Evolutionary conservation across 2,329 filamentous ascomycete species (phyloP).

Genomic region (Calonectria pseudoreteaudii): DNA sequence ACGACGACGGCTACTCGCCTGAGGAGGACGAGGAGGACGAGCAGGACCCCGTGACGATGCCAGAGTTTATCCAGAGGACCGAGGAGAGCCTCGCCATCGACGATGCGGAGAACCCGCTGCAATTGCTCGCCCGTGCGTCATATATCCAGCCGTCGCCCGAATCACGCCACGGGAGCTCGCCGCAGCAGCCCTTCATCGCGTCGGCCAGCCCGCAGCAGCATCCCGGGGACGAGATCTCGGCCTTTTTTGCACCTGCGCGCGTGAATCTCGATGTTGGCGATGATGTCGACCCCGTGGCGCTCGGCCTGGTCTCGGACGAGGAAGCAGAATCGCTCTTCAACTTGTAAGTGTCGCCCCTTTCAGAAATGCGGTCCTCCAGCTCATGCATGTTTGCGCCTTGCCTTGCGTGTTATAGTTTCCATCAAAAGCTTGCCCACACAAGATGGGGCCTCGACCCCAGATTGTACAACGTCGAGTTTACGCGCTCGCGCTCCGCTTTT

Average conservation of each 20-base stretch:
- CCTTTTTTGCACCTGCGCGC: conserved; percentile 75
- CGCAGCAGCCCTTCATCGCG: conserved; percentile 38
- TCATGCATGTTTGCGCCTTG: too few relatives aligned
- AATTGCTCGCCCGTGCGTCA: conserved; percentile 78
- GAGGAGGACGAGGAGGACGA: conserved; percentile 47
- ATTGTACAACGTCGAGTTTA: conserved; percentile 74
- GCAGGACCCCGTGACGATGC: conserved; percentile 37
- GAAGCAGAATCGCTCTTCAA: conserved; percentile 74
- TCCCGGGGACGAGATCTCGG: conserved; percentile 63
- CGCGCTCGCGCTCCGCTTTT: conserved; percentile 76
- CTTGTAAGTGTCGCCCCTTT: conserved; percentile 70
- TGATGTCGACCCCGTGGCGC: conserved; percentile 75
- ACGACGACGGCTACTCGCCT: conserved; percentile 48
- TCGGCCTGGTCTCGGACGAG: conserved; percentile 74
- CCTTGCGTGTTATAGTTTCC: conserved; percentile 64
- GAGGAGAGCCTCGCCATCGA: conserved; percentile 72
- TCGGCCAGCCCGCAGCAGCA: conserved; percentile 32
- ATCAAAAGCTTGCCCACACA: conserved; percentile 77
- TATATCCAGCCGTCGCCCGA: conserved; percentile 70
- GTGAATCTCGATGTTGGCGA: conserved; percentile 72
- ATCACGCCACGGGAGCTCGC: conserved; percentile 42
- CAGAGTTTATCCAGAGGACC: conserved; percentile 43
- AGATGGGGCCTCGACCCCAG: conserved; percentile 79
- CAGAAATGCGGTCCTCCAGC: too few relatives aligned
- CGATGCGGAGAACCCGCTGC: conserved; percentile 80